phyloP scores from a whole-genome alignment of 1,139 yeast genomes.

The Yamadazyma sp. region DNA sequence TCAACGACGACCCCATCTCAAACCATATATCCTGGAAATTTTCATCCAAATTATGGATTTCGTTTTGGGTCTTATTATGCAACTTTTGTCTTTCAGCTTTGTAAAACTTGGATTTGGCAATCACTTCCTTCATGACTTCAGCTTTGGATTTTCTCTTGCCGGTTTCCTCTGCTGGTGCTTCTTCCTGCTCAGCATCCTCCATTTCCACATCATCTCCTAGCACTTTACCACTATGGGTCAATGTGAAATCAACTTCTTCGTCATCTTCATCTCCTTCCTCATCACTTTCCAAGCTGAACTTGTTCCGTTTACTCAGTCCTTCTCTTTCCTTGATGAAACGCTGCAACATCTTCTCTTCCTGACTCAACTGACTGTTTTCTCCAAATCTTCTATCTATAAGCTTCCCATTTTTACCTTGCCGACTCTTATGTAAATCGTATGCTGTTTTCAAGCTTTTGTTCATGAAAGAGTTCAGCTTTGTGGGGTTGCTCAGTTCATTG shows the following conservation, averaged over 20 bases:
- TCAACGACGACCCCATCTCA: slow-evolving; percentile 33
- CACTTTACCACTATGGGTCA: slow-evolving; percentile 81
- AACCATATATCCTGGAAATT: slow-evolving; percentile 76
- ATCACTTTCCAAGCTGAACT: slow-evolving; percentile 67
- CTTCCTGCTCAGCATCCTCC: slow-evolving; percentile 17
- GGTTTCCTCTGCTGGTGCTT: slow-evolving; percentile 32
- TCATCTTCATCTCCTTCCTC: slow-evolving; percentile 59
- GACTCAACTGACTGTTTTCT: slow-evolving; percentile 67
- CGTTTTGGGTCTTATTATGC: slow-evolving; percentile 67
- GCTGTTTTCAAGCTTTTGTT: slow-evolving; percentile 72
- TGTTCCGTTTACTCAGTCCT: slow-evolving; percentile 47
- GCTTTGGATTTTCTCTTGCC: slow-evolving; percentile 79
- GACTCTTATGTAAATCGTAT: slow-evolving; percentile 60
- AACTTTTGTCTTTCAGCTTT: slow-evolving; percentile 85
- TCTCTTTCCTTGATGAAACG: slow-evolving; percentile 90
- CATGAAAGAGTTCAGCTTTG: slow-evolving; percentile 65
- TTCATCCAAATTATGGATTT: slow-evolving; percentile 75
- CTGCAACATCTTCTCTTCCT: slow-evolving; percentile 93
- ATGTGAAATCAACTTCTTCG: slow-evolving; percentile 33
- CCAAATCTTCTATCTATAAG: slow-evolving; percentile 89
- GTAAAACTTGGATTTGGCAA: slow-evolving; percentile 89
- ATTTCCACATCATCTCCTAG: slow-evolving; percentile 30
- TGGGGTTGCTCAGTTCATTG: slow-evolving; percentile 35
- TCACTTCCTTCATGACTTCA: slow-evolving; percentile 95
- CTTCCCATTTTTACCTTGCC: slow-evolving; percentile 74